Evolutionary conservation across 768 basidiomycete species (phyloP).

Genomic region (Boletus subparvulus): DNA sequence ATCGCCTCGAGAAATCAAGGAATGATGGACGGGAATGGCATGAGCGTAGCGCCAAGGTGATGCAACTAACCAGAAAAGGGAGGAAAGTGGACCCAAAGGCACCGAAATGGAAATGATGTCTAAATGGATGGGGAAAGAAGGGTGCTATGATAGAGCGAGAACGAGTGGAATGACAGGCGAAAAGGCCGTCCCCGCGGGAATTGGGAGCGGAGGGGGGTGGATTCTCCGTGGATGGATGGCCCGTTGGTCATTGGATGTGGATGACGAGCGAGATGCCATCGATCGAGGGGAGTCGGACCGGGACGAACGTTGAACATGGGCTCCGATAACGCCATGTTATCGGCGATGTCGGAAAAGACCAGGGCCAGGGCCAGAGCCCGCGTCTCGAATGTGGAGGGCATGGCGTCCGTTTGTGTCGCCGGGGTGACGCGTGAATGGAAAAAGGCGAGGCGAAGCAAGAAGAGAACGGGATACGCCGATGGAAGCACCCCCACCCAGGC

Average conservation of each 20-base stretch:
- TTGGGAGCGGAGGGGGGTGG: not conserved
- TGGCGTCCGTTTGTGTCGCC: too few relatives aligned
- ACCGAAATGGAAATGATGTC: not conserved
- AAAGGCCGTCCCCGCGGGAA: slow-evolving; percentile 6
- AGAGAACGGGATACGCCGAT: not conserved
- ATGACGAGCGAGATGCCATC: not conserved
- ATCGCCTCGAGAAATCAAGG: slow-evolving; percentile 9
- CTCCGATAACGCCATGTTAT: too few relatives aligned
- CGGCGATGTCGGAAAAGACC: not conserved
- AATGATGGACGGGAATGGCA: slow-evolving; percentile 1
- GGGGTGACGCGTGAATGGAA: too few relatives aligned
- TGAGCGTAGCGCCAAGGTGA: slow-evolving; percentile 8
- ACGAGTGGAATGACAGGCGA: not conserved
- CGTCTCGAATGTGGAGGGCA: too few relatives aligned
- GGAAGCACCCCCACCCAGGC: too few relatives aligned
- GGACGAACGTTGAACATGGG: too few relatives aligned
- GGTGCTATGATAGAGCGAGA: not conserved
- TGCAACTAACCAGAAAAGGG: not conserved
- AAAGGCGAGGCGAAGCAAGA: too few relatives aligned
- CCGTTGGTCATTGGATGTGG: too few relatives aligned
- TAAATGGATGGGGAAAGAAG: slow-evolving; percentile 1
- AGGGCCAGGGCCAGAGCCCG: too few relatives aligned
- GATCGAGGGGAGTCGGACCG: not conserved
- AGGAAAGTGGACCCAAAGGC: not conserved
- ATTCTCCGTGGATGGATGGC: slow-evolving; percentile 3